phyloP scores from a whole-genome alignment of 2,329 filamentous ascomycete species.

The Pseudogymnoascus destructans region DNA sequence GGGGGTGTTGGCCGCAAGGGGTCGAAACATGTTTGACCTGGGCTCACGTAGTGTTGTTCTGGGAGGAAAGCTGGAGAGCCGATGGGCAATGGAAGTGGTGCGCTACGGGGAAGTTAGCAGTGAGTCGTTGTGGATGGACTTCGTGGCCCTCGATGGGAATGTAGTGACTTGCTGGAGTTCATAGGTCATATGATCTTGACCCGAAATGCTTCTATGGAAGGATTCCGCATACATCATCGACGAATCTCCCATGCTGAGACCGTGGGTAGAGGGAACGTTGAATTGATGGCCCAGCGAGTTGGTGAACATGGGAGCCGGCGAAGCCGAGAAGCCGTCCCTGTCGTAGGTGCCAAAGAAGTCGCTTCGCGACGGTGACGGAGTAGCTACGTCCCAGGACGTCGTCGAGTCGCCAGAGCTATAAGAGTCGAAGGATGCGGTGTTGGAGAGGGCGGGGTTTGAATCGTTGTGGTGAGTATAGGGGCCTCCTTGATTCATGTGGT shows the following conservation, averaged over 20 bases:
- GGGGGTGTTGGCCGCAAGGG: neutral
- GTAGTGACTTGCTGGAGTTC: neutral
- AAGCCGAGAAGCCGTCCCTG: neutral
- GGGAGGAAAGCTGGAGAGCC: neutral
- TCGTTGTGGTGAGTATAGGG: neutral
- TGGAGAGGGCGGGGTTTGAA: neutral
- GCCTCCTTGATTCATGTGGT: conserved; percentile 4
- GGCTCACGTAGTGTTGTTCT: conserved; percentile 4
- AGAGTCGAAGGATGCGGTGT: neutral
- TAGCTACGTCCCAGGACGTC: conserved; percentile 4
- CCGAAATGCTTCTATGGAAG: neutral
- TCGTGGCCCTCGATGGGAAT: neutral
- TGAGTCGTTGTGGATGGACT: neutral
- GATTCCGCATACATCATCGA: neutral
- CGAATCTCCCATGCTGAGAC: neutral
- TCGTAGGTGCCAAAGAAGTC: neutral
- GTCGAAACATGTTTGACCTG: neutral
- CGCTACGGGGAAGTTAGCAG: neutral
- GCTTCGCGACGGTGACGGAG: neutral
- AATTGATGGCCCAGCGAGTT: neutral
- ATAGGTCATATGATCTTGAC: neutral
- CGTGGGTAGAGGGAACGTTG: neutral
- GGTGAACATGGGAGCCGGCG: neutral
- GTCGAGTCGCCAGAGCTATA: conserved; percentile 1
- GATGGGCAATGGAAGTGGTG: neutral